phyloP scores from a whole-genome alignment of 2,329 filamentous ascomycete species.

The Exserohilum rostratum region DNA sequence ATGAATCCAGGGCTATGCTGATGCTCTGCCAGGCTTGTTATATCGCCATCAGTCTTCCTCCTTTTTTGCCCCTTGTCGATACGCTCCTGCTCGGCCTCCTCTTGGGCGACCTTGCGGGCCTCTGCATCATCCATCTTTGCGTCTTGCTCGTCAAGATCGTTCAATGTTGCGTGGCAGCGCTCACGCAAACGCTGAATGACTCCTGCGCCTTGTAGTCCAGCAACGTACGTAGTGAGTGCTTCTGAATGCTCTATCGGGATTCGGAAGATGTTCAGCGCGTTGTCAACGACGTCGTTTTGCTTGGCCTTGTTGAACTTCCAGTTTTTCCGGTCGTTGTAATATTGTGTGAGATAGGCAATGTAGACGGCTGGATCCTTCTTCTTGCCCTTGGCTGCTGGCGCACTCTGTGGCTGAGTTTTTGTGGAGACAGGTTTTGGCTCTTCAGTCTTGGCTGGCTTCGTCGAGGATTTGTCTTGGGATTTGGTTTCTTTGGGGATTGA shows the following conservation, averaged over 20 bases:
- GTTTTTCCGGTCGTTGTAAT: conserved; percentile 69
- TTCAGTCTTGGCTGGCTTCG: conserved; percentile 4
- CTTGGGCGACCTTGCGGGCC: conserved; percentile 45
- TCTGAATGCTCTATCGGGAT: conserved; percentile 73
- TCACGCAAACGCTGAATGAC: conserved; percentile 70
- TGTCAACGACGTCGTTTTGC: conserved; percentile 83
- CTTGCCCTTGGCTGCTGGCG: conserved; percentile 26
- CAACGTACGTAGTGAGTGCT: conserved; percentile 77
- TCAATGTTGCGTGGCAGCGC: conserved; percentile 67
- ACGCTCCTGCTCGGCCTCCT: conserved; percentile 45
- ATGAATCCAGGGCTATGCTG: conserved; percentile 39
- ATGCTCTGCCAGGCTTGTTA: conserved; percentile 32
- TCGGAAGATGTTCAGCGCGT: conserved; percentile 73
- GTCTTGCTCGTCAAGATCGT: conserved; percentile 54
- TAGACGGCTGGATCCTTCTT: conserved; percentile 65
- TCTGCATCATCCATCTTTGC: conserved; percentile 45
- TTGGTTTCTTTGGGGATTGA: conserved; percentile 1
- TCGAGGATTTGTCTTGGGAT: not conserved
- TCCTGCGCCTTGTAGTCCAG: conserved; percentile 76
- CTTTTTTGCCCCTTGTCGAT: conserved; percentile 41
- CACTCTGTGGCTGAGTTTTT: not conserved
- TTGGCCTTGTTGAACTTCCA: conserved; percentile 99
- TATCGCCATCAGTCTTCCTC: conserved; percentile 37
- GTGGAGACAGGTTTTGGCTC: not conserved
- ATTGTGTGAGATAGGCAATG: conserved; percentile 77